phyloP scores from a whole-genome alignment of 192 early-diverging fungal genomes.

The Coemansia sp. region DNA sequence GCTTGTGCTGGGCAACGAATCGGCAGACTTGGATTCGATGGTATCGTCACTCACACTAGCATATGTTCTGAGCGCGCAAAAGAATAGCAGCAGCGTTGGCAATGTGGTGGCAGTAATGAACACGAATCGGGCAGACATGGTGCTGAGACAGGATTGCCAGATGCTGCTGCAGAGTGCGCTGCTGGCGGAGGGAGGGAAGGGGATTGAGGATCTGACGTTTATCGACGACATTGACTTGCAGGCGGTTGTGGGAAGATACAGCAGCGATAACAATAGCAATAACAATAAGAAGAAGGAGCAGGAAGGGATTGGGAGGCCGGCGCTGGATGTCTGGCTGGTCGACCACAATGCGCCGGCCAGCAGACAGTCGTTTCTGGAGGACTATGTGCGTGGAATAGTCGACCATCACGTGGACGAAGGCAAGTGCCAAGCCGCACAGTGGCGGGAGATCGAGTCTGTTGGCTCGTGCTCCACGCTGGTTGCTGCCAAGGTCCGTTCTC shows the following conservation, averaged over 20 bases:
- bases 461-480: conserved; percentile 47
- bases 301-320: no score
- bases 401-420: conserved; percentile 54
- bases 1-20: conserved; percentile 53
- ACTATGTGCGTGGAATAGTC: conserved; percentile 42
- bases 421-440: conserved; percentile 14
- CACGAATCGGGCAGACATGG: conserved; percentile 28
- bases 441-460: conserved; percentile 30
- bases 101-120: conserved; percentile 46
- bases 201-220: conserved; percentile 28
- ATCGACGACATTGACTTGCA: conserved; percentile 36
- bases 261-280: not conserved
- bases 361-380: conserved; percentile 29
- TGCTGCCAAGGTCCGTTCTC: conserved; percentile 8
- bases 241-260: not conserved
- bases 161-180: conserved; percentile 18
- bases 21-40: conserved; percentile 55
- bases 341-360: conserved; percentile 50
- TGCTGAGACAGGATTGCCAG: conserved; percentile 40
- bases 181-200: conserved; percentile 3
- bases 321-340: conserved; percentile 33
- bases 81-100: not conserved
- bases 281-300: not conserved
- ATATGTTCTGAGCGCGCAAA: conserved; percentile 19
- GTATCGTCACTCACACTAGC: conserved; percentile 47